Evolutionary conservation across 2,329 filamentous ascomycete species (phyloP).

Genomic region (Chrysosporium keratinophilum): DNA sequence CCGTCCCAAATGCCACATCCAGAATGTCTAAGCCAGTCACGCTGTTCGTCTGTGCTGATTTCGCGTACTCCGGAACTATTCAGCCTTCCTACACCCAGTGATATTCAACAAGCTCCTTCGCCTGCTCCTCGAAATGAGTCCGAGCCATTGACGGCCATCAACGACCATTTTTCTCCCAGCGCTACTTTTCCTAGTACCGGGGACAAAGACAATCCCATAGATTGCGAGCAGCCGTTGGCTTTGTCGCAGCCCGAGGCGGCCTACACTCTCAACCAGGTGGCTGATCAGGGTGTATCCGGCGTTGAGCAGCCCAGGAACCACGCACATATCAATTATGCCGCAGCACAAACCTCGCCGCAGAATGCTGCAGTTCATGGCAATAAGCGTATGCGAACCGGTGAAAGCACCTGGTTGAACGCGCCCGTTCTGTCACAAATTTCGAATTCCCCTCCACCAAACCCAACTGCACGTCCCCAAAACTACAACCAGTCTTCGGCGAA

Average conservation of each 20-base stretch:
- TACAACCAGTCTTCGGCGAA: not conserved
- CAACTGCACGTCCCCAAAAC: not conserved
- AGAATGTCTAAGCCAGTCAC: not conserved
- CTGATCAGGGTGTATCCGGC: not conserved
- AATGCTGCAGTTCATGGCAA: not conserved
- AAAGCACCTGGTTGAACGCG: not conserved
- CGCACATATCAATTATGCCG: not conserved
- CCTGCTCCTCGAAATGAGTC: not conserved
- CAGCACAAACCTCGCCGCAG: not conserved
- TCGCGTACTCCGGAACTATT: not conserved
- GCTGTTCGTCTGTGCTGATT: not conserved
- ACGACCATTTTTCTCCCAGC: not conserved
- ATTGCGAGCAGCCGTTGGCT: no score
- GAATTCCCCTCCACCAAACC: not conserved
- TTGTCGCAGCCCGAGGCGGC: not conserved
- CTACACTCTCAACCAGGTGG: not conserved
- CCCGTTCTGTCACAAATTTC: not conserved
- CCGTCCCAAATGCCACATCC: not conserved
- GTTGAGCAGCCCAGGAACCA: not conserved
- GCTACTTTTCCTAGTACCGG: not conserved
- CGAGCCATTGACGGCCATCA: not conserved
- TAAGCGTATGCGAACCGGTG: constrained; percentile 2
- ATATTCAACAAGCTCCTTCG: constrained; percentile 1
- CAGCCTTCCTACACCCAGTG: not conserved
- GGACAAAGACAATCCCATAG: not conserved